phyloP scores from a whole-genome alignment of 2,329 filamentous ascomycete species.

The Macroventuria anomochaeta region DNA sequence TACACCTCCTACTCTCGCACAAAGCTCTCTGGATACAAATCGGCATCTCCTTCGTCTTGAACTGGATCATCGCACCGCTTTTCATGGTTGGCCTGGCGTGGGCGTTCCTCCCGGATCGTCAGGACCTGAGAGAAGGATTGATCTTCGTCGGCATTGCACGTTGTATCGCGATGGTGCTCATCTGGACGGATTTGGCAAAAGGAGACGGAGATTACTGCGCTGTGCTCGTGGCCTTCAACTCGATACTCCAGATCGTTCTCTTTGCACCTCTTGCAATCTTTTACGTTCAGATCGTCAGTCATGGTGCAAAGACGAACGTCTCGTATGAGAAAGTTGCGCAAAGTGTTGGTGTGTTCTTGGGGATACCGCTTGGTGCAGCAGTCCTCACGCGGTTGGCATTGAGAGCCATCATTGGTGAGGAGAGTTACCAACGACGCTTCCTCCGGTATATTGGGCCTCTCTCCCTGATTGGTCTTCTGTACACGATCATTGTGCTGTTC shows the following conservation, averaged over 20 bases:
- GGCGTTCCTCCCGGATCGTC: constrained; percentile 56
- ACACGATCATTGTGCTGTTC: constrained; percentile 86
- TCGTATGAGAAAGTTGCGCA: constrained; percentile 74
- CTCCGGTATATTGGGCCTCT: constrained; percentile 73
- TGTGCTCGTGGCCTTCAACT: constrained; percentile 58
- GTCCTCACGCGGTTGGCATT: constrained; percentile 74
- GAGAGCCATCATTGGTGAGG: constrained; percentile 59
- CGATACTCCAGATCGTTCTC: constrained; percentile 56
- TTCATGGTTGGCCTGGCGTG: constrained; percentile 79
- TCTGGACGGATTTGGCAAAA: constrained; percentile 80
- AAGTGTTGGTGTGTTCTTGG: constrained; percentile 83
- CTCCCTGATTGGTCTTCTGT: constrained; percentile 82
- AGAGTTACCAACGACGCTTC: constrained; percentile 73
- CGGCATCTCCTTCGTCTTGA: constrained; percentile 75
- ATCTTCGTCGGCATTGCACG: constrained; percentile 84
- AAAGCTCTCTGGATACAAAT: constrained; percentile 78
- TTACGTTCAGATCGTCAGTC: constrained; percentile 70
- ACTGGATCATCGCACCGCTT: constrained; percentile 83
- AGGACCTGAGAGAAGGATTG: constrained; percentile 65
- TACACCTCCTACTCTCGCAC: constrained; percentile 70
- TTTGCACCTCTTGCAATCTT: constrained; percentile 57
- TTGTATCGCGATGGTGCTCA: constrained; percentile 87
- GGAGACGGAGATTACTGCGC: constrained; percentile 85
- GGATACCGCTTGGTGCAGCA: constrained; percentile 79
- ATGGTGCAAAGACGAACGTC: constrained; percentile 52